Evolutionary conservation across 2,329 filamentous ascomycete genomes (phyloP).

Genomic region (Taxawa tesnikishii): DNA sequence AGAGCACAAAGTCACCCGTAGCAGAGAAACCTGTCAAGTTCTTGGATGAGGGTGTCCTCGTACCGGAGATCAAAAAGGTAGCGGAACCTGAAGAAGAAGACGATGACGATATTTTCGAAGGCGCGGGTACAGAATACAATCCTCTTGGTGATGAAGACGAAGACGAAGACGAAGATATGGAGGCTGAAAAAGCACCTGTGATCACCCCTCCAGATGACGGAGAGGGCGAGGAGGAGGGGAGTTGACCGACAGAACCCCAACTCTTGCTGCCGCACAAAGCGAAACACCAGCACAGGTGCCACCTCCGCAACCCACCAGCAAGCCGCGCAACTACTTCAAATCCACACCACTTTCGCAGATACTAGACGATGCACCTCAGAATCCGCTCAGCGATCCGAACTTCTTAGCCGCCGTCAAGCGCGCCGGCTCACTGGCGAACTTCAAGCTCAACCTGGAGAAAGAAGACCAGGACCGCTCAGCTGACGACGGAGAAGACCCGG

Average conservation of each 20-base stretch:
- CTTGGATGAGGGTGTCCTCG: slow-evolving; percentile 18
- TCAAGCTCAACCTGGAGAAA: slow-evolving; percentile 25
- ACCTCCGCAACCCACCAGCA: slow-evolving; percentile 5
- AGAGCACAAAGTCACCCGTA: slow-evolving; percentile 13
- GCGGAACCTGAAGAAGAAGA: slow-evolving; percentile 29
- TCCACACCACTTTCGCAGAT: slow-evolving; percentile 10
- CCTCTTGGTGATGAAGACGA: slow-evolving; percentile 42
- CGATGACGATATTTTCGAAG: slow-evolving; percentile 51
- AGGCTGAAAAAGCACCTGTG: too few species aligned
- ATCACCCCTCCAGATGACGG: slow-evolving; percentile 24
- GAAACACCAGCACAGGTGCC: slow-evolving; percentile 4
- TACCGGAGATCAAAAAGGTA: slow-evolving; percentile 25
- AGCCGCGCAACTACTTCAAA: slow-evolving; percentile 24
- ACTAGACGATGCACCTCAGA: slow-evolving; percentile 8
- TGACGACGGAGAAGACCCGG: slow-evolving; percentile 36
- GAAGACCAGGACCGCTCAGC: slow-evolving; percentile 29
- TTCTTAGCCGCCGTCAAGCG: slow-evolving; percentile 78
- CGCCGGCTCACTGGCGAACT: slow-evolving; percentile 41
- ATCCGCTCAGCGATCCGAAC: slow-evolving; percentile 53
- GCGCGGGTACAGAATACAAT: slow-evolving; percentile 47
- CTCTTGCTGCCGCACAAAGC: slow-evolving; percentile 1
- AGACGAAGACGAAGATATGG: slow-evolving; percentile 32
- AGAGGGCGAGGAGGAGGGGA: slow-evolving; percentile 1
- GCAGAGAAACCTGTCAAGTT: slow-evolving; percentile 15
- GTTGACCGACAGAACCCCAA: slow-evolving; percentile 4